phyloP scores from a whole-genome alignment of 2,329 filamentous ascomycete genomes.

The Salinomyces thailandicus region DNA sequence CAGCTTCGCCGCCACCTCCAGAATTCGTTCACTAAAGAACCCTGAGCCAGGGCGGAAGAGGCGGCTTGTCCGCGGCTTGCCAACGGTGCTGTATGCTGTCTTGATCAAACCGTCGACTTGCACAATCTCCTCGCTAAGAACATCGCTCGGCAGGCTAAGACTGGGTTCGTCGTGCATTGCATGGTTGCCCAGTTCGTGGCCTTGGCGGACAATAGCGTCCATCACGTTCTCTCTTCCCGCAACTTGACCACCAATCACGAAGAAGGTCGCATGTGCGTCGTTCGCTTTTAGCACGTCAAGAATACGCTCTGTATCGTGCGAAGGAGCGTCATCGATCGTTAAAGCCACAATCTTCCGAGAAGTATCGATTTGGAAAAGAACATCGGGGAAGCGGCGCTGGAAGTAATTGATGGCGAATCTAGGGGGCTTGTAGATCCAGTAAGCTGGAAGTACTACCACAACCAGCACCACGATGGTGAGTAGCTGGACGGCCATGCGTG shows the following conservation, averaged over 20 bases:
- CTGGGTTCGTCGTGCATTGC: slow-evolving; percentile 80
- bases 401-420: slow-evolving; percentile 59
- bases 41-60: slow-evolving; percentile 81
- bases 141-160: slow-evolving; percentile 46
- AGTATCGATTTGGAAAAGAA: slow-evolving; percentile 60
- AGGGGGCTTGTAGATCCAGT: slow-evolving; percentile 74
- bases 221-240: slow-evolving; percentile 41
- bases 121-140: slow-evolving; percentile 53
- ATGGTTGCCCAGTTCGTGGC: slow-evolving; percentile 65
- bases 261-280: slow-evolving; percentile 70
- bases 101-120: slow-evolving; percentile 53
- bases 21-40: slow-evolving; percentile 66
- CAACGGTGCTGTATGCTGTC: slow-evolving; percentile 41
- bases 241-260: slow-evolving; percentile 74
- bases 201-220: slow-evolving; percentile 41
- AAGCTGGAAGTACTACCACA: slow-evolving; percentile 39
- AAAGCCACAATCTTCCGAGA: slow-evolving; percentile 61
- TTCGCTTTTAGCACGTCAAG: slow-evolving; percentile 54
- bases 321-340: slow-evolving; percentile 81
- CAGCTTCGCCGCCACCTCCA: slow-evolving; percentile 46
- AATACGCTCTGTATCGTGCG: slow-evolving; percentile 59
- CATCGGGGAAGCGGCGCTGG: slow-evolving; percentile 61
- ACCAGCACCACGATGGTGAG: slow-evolving; percentile 15
- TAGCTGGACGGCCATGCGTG: slow-evolving; percentile 22
- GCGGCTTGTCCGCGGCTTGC: slow-evolving; percentile 38